phyloP scores from a whole-genome alignment of 1,139 yeast genomes.

The Suhomyces bribrorum region DNA sequence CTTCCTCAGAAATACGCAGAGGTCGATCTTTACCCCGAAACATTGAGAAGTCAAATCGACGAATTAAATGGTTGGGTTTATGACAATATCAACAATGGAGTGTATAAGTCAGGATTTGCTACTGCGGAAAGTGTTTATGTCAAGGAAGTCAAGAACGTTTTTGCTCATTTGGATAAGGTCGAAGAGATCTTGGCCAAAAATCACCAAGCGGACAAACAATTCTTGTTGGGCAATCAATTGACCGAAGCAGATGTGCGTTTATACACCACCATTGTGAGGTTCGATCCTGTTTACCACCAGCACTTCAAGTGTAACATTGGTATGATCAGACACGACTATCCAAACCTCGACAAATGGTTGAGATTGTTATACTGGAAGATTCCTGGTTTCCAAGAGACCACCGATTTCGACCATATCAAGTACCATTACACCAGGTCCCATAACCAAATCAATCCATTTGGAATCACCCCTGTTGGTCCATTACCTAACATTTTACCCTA shows the following conservation, averaged over 20 bases:
- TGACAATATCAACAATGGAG: slow-evolving; percentile 87
- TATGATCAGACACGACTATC: slow-evolving; percentile 80
- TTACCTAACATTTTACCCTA: slow-evolving; percentile 59
- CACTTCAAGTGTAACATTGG: slow-evolving; percentile 92
- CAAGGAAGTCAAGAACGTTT: slow-evolving; percentile 63
- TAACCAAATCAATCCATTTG: slow-evolving; percentile 72
- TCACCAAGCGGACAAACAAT: slow-evolving; percentile 42
- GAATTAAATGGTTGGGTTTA: slow-evolving; percentile 84
- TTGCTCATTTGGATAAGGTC: slow-evolving; percentile 70
- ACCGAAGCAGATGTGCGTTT: slow-evolving; percentile 92
- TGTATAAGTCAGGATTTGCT: slow-evolving; percentile 91
- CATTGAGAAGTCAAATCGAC: slow-evolving; percentile 59
- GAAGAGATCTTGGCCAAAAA: slow-evolving; percentile 60
- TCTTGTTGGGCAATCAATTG: slow-evolving; percentile 61
- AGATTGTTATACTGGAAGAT: slow-evolving; percentile 83
- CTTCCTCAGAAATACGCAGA: slow-evolving; percentile 43
- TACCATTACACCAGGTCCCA: slow-evolving; percentile 87
- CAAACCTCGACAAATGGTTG: slow-evolving; percentile 76
- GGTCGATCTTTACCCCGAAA: slow-evolving; percentile 65
- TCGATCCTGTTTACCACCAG: slow-evolving; percentile 89
- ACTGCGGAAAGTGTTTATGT: slow-evolving; percentile 83
- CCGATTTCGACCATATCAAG: slow-evolving; percentile 87
- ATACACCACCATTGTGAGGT: slow-evolving; percentile 77
- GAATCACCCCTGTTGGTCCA: slow-evolving; percentile 90
- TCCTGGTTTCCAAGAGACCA: slow-evolving; percentile 74